Conservation (phyloP, 345 rosid genomes). For the Conringia planisiliqua region DNA sequence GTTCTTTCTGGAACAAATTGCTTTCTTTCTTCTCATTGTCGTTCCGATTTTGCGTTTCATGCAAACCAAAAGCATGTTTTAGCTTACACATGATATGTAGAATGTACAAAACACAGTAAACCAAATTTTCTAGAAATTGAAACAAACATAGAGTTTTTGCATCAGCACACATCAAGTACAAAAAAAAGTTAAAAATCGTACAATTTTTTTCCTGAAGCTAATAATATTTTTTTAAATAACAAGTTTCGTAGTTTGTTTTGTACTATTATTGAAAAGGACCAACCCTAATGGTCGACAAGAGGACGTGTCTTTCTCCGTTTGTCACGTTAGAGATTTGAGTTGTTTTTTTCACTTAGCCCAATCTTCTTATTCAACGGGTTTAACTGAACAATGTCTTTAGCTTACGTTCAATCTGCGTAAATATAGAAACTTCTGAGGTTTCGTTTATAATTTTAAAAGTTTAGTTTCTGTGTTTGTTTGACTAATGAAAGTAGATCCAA, state of each 20-base stretch:
- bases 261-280: not conserved
- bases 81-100: not conserved
- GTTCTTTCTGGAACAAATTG: not conserved
- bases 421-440: not conserved
- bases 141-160: not conserved
- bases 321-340: conserved; percentile 13
- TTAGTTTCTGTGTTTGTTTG: conserved; percentile 7
- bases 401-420: not conserved
- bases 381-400: not conserved
- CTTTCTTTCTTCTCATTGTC: not conserved
- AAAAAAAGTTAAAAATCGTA: not conserved
- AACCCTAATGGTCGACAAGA: not conserved
- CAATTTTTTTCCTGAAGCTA: not conserved
- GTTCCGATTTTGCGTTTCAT: not conserved
- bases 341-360: not conserved
- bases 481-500: conserved; percentile 29
- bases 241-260: not conserved
- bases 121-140: not conserved
- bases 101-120: not conserved
- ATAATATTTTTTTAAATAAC: not conserved
- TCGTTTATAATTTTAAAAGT: not conserved
- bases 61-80: not conserved
- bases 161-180: not conserved
- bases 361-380: not conserved
- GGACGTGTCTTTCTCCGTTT: conserved; percentile 26